Base-by-base conservation (phyloP, 2,329 filamentous ascomycete genomes). In the Nannizziopsis barbatae region DNA sequence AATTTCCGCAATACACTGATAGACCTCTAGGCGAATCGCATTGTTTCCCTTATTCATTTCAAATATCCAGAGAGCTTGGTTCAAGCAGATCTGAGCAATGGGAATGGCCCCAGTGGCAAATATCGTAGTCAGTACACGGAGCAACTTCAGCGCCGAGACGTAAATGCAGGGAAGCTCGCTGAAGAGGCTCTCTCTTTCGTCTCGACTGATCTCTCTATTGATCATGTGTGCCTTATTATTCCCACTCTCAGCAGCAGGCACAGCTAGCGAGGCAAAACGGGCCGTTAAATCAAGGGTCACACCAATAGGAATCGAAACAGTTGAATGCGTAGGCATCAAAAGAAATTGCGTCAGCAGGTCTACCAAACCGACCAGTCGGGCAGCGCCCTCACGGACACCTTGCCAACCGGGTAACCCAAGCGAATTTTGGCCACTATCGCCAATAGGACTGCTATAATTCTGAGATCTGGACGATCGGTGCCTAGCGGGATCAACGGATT, bases 161-260 rank as follows among this genome's bases (percentile, higher is more conserved):
- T 95, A 87, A 35, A 95, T 76, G 8, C 76, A 72, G 3, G 89
- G 85, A 9, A 95, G 72, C 14, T 78, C 71, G 41, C 75, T 70
- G 77, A 84, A 89, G 2, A 95, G 73, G 39, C 81, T 78, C 46
- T 94, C 86, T 52, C 83, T 82, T 65, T 95, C 90, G 43, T 93
- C 85, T 52, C 83, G 78, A 30, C 80, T 75, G 53, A 92, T 78
- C 53, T 86, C 82, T 6, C 80, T 73, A 56, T 88, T 89, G 51
- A 81, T 32, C 9, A 45, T 10, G 72, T 52, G 81, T 77, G n/a
- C 79, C 69, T 55, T 68, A 69, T 15, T 63, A 35, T 51, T 52
- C 20, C 60, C 52, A 63, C 68, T 60, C 59, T 72, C 55, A 42
- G 66, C 56, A 57, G 72, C 49, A 55, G 77, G 63, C 64, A 78